Evolutionary conservation across 768 basidiomycete species (phyloP), one percentile per base, ranked within the genome.

Genomic region (Brasilioporus rufonigricans): DNA sequence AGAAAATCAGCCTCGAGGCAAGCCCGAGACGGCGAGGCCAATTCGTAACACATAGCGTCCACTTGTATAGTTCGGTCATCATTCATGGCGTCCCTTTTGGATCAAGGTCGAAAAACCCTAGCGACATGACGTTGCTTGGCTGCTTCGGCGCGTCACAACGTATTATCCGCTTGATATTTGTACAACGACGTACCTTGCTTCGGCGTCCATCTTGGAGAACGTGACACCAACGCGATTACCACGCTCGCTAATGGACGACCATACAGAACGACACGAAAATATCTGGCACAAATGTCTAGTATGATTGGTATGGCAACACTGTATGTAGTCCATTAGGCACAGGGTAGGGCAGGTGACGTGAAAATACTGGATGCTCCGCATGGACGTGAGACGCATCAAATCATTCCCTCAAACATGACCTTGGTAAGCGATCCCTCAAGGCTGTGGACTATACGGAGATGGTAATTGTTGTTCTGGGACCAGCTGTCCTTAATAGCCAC

Each of bases 401-500:
- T 9, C 19, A 43, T 43, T 26, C 16, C 43, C 44, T 31, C 1
- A 23, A 19, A 44, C 41, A 26, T 19, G n/a, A 18, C 27, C 19
- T 36, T n/a, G n/a, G n/a, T n/a, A n/a, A n/a, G n/a, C n/a, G n/a
- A n/a, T n/a, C n/a, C n/a, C 27, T 29, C 27, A 29, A 29, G 9
- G 27, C 27, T 9, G 27, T 18, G 33, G 21, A n/a, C 31, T 51
- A 18, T 55, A 58, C 11, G 39, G 26, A 31, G 46, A 18, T 26
- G 26, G 24, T 1, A 18, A 38, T 11, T 40, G 53, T 23, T 23
- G 31, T 12, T 29, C 27, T 26, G 38, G 35, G 43, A 29, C 26
- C 10, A 18, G 50, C 11, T 50, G 54, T 27, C 35, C 26, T 50
- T 56, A 61, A 45, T 64, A 61, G 26, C 55, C 60, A 29, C 39